These are phyloP conservation scores for Lentinula aciculospora DNA, from an alignment of 768 basidiomycete species.

Conservation along the genomic window DNA sequence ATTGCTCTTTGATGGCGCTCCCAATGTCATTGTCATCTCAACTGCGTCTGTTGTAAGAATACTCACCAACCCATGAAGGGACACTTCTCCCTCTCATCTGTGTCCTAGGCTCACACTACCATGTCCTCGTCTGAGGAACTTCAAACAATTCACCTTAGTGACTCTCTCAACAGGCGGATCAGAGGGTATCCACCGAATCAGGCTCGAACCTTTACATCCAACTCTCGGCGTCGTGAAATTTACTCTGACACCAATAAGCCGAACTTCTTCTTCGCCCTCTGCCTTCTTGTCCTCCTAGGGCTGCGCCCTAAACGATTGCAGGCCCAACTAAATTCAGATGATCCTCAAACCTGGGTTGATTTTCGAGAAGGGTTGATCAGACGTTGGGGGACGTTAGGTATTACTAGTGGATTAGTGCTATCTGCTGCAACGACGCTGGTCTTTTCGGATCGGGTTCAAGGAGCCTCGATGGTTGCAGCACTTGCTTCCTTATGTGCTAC, in stretches of 20 bases:
- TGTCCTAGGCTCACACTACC: too few relatives aligned
- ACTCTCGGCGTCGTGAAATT: background rate
- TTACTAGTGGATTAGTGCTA: constrained; percentile 11
- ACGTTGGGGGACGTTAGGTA: constrained; percentile 12
- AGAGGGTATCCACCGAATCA: background rate
- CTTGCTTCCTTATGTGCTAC: constrained; percentile 9
- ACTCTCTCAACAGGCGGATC: background rate
- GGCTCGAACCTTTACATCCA: background rate
- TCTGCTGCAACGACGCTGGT: constrained; percentile 10
- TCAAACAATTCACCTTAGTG: background rate
- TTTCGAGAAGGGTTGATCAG: constrained; percentile 10
- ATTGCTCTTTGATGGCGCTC: background rate
- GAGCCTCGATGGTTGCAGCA: constrained; percentile 8
- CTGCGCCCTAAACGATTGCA: constrained; percentile 8
- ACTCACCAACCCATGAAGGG: too few relatives aligned
- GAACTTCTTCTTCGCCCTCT: constrained; percentile 5
- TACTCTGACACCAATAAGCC: background rate
- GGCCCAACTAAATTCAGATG: constrained; percentile 7
- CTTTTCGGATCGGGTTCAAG: constrained; percentile 8
- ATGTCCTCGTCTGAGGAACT: background rate
- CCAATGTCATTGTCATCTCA: background rate
- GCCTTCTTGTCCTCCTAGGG: constrained; percentile 10
- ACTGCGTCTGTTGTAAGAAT: too few relatives aligned
- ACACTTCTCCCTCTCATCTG: too few relatives aligned
- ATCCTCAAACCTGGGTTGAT: constrained; percentile 6